A percentile compares a stretch with the other conserved stretches of the same genome.
phyloP scores from a whole-genome alignment of 192 early-diverging fungal species.

The Umbelopsis sp. region DNA sequence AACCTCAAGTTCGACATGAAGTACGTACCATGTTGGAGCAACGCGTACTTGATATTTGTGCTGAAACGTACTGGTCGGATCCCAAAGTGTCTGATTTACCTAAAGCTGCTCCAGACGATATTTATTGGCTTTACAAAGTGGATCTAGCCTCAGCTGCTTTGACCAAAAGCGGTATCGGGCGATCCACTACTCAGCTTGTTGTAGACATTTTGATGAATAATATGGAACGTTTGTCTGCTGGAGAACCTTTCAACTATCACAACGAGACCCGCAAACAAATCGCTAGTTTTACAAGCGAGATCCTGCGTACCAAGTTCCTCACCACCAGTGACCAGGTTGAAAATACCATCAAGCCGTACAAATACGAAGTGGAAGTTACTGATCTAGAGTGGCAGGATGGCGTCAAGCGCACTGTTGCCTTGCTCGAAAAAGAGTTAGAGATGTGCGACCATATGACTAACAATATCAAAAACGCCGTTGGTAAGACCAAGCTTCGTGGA shows the following conservation, averaged over 20 bases:
- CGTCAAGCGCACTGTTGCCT: slow-evolving; percentile 69
- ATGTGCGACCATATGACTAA: slow-evolving; percentile 70
- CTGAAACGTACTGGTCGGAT: slow-evolving; percentile 91
- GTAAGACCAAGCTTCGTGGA: slow-evolving; percentile 78
- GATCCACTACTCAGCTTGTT: slow-evolving; percentile 88
- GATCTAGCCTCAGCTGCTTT: slow-evolving; percentile 82
- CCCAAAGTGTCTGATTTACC: slow-evolving; percentile 67
- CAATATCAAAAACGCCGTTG: slow-evolving; percentile 73
- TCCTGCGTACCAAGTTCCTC: slow-evolving; percentile 85
- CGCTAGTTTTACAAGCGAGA: slow-evolving; percentile 81
- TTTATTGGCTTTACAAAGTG: slow-evolving; percentile 84
- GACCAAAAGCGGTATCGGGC: slow-evolving; percentile 94
- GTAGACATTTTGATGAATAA: slow-evolving; percentile 85
- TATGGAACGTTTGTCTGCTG: slow-evolving; percentile 76
- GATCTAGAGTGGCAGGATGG: slow-evolving; percentile 94
- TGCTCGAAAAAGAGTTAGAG: slow-evolving; percentile 83
- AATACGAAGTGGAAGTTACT: slow-evolving; percentile 94
- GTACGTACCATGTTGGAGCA: slow-evolving; percentile 92
- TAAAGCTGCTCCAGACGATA: slow-evolving; percentile 59
- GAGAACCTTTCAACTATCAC: slow-evolving; percentile 88
- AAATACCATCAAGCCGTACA: slow-evolving; percentile 98
- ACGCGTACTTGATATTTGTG: slow-evolving; percentile 87
- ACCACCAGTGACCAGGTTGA: slow-evolving; percentile 96
- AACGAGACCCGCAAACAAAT: slow-evolving; percentile 78
- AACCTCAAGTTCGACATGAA: slow-evolving; percentile 90